Base-by-base conservation (phyloP, 257 asterid species). In the Ilex asprella region DNA sequence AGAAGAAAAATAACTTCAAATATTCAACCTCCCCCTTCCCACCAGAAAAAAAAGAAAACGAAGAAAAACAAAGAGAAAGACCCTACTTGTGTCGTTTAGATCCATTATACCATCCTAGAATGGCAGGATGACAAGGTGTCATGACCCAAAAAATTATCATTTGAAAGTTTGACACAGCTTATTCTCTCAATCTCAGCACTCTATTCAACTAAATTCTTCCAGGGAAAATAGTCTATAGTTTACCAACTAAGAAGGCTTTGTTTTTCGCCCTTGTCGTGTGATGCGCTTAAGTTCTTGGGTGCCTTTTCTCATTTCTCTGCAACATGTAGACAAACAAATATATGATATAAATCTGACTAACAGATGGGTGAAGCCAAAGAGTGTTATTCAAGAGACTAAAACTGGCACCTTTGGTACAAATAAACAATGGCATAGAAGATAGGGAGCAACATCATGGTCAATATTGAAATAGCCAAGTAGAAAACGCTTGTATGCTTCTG, bases 391-490 rank as follows among this genome's bases (percentile, higher is more conserved):
- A 65, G 52, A 62, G 72, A 66, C 57, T 35, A 56, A 68, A 73
- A 53, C 47, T n/a, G 16, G 60, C 75, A 90, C 97, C 90, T 86
- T 76, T 78, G 94, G 62, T 76, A 78, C 74, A 91, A 63, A 80
- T 79, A 88, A 21, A 82, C 94, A 43, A 88, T 72, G 65, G 74
- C 21, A 79, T 88, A 88, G 73, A 84, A 91, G 69, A 88, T 58
- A 31, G 98, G 98, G 59, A 88, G 95, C 83, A 91, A 80, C 88
- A 91, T 79, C 86, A 88, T 41, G 64, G 78, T 73, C 78, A 91
- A 68, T 62, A 91, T 55, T 30, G 98, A 82, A 59, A 74, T 73
- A 39, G 91, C 92, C 77, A 86, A 60, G 79, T 81, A 88, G 73
- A 86, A 74, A 51, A 85, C 55, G 56, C 77, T 86, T 31, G 90